Conservation (phyloP, 108 stramenopile species). For the Asterionellopsis glacialis region DNA sequence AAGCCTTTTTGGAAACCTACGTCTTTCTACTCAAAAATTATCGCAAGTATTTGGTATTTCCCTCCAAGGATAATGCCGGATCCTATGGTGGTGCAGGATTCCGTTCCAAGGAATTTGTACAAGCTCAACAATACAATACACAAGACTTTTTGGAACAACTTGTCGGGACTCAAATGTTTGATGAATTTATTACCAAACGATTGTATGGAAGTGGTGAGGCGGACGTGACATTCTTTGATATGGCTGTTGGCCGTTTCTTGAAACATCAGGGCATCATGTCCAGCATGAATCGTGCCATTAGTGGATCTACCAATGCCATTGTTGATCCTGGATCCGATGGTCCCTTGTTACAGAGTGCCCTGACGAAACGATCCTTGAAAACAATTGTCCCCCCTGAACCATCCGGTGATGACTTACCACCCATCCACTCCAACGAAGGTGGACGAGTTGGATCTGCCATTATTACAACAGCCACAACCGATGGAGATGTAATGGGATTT, state of each 20-base stretch:
- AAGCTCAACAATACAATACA: slow-evolving; percentile 60
- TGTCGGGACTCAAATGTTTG: slow-evolving; percentile 79
- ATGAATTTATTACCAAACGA: slow-evolving; percentile 79
- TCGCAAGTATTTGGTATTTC: slow-evolving; percentile 78
- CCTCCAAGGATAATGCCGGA: slow-evolving; percentile 74
- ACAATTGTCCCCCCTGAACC: slow-evolving; percentile 87
- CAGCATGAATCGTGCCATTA: slow-evolving; percentile 27
- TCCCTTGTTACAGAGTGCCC: slow-evolving; percentile 73
- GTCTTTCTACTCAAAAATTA: slow-evolving; percentile 77
- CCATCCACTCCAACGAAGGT: slow-evolving; percentile 4
- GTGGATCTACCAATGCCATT: neutral
- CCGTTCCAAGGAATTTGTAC: slow-evolving; percentile 61
- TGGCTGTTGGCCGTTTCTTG: slow-evolving; percentile 68
- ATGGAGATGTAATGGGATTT: neutral
- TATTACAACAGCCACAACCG: neutral
- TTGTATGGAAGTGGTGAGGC: slow-evolving; percentile 78
- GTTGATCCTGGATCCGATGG: slow-evolving; percentile 10
- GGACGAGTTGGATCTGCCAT: slow-evolving; percentile 19
- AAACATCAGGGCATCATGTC: slow-evolving; percentile 64
- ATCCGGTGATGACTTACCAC: slow-evolving; percentile 49
- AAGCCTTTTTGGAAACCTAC: slow-evolving; percentile 77
- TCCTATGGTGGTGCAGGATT: slow-evolving; percentile 78
- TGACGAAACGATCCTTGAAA: slow-evolving; percentile 66
- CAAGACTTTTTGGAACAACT: slow-evolving; percentile 66
- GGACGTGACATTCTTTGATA: slow-evolving; percentile 81